phyloP scores from a whole-genome alignment of 208 protist species.

The Novymonas esmeraldas region DNA sequence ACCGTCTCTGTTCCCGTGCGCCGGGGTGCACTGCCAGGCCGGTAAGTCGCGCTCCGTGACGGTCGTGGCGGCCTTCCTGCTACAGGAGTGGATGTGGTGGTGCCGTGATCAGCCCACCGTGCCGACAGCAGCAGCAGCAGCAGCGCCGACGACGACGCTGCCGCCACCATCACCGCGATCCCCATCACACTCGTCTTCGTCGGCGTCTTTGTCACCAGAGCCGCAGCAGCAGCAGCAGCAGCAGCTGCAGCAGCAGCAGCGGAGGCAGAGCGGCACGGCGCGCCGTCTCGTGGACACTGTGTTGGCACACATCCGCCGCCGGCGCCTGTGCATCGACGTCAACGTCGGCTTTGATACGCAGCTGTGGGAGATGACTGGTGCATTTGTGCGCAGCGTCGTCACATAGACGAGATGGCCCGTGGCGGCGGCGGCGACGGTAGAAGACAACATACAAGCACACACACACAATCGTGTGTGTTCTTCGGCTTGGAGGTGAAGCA shows the following conservation, averaged over 20 bases:
- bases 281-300: constrained; percentile 26
- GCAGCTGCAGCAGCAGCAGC: not conserved
- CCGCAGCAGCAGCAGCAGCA: not conserved
- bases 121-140: not conserved
- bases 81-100: constrained; percentile 49
- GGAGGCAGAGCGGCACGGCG: constrained; percentile 2
- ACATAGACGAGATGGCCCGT: no score
- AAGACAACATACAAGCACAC: no score
- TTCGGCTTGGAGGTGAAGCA: no score
- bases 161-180: no score
- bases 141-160: not conserved
- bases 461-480: no score
- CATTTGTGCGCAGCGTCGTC: constrained; percentile 8
- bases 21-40: constrained; percentile 75
- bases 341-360: constrained; percentile 34
- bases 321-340: constrained; percentile 29
- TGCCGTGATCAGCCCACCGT: constrained; percentile 6
- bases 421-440: no score
- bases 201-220: not conserved
- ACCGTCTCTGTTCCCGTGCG: constrained; percentile 25
- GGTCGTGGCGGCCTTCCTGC: constrained; percentile 62
- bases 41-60: constrained; percentile 71
- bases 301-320: constrained; percentile 21
- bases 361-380: constrained; percentile 16
- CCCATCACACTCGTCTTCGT: no score